A percentile compares a stretch with the other conserved stretches of the same genome.
phyloP scores from a whole-genome alignment of 345 rosid species.

The Isatis tinctoria region DNA sequence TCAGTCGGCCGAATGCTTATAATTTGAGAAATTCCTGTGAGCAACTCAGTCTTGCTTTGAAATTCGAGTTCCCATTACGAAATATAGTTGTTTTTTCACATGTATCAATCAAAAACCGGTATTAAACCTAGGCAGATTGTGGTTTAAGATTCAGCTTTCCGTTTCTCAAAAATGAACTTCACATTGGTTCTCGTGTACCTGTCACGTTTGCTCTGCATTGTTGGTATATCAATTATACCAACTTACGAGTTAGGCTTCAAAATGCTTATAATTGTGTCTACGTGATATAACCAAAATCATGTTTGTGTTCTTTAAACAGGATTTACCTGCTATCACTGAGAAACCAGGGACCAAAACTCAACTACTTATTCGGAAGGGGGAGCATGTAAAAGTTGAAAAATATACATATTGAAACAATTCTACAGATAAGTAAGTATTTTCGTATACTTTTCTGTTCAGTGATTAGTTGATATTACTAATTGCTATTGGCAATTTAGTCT shows the following conservation, averaged over 20 bases:
- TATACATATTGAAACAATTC: neutral
- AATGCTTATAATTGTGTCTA: slow-evolving; percentile 4
- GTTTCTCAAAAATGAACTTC: neutral
- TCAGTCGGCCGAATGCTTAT: neutral
- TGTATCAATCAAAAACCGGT: neutral
- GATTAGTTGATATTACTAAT: neutral
- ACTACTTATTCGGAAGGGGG: neutral
- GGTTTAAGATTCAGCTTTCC: slow-evolving; percentile 5
- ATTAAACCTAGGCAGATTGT: neutral
- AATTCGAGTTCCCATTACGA: neutral
- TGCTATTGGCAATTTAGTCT: neutral
- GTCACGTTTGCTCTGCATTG: slow-evolving; percentile 11
- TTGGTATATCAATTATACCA: slow-evolving; percentile 20
- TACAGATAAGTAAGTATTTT: neutral
- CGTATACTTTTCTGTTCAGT: neutral
- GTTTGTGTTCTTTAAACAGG: slow-evolving; percentile 15
- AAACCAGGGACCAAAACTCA: neutral
- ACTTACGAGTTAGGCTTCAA: slow-evolving; percentile 10
- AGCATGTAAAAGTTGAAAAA: neutral
- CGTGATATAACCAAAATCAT: slow-evolving; percentile 15
- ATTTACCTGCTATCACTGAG: neutral
- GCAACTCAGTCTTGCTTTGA: slow-evolving; percentile 7
- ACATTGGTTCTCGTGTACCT: slow-evolving; percentile 9
- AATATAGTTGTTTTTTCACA: neutral
- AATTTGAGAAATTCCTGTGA: neutral